Evolutionary conservation across 768 basidiomycete species (phyloP), one percentile per base, ranked within the genome.

Genomic region (Vararia minispora): DNA sequence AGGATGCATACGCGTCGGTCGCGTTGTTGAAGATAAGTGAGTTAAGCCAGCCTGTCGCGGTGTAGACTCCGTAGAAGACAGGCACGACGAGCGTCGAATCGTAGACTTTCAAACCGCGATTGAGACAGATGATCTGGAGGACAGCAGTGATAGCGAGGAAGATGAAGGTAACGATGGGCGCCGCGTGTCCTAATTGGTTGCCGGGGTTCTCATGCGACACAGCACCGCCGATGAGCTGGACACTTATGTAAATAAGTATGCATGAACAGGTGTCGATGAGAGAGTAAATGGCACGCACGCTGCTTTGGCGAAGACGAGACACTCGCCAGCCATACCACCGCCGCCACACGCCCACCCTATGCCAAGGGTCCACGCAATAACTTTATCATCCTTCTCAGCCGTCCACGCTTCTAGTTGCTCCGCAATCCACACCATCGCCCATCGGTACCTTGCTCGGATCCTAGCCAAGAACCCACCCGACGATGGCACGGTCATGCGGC

Each of bases 341-440:
- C 92, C 91, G 39, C 79, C 78, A 45, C 90, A 90, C 2, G 89
- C 85, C 94, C 92, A 97, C 2, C 80, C 81, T 35, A 98, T 88
- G 11, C 91, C 92, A 31, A 92, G 68, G 20, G 85, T 79, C 87
- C 90, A 95, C 6, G 82, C 81, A 28, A 98, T 65, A 38, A 79
- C 78, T 48, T 74, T 82, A 53, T 98, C 92, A 52, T 82, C 82
- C 52, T 80, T 83, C 10, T 79, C 67, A 21, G 73, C 78, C 6
- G 80, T 81, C 79, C 84, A 83, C 1, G 57, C 48, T 52, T 92
- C 88, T 35, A 91, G 59, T 51, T 67, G 66, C 44, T 76, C 72
- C 18, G 67, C 69, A 25, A 82, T 52, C 63, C 72, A 67, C 20
- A 59, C 51, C 58, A 83, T 74, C 6, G 63, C 37, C 12, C 54